These are phyloP conservation scores for Pleurotus citrinopileatus DNA, from an alignment of 768 basidiomycete species.

Conservation along the genomic window DNA sequence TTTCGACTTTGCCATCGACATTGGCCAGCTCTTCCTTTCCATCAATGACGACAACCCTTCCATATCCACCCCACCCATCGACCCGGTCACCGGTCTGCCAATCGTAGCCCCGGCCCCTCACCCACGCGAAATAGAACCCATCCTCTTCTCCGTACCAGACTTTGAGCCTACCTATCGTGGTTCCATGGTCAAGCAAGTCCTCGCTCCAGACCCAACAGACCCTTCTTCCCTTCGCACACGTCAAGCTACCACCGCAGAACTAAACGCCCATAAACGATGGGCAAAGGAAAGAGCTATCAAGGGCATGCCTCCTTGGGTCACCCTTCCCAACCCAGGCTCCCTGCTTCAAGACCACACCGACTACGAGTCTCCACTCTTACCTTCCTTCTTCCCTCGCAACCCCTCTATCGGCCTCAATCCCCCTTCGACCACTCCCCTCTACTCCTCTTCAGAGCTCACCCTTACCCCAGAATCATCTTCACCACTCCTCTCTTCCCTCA, in stretches of 20 bases:
- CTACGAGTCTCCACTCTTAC: no score
- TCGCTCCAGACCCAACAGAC: slow-evolving; percentile 23
- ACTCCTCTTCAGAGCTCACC: no score
- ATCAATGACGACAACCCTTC: neutral
- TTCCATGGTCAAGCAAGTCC: slow-evolving; percentile 55
- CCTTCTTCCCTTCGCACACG: slow-evolving; percentile 16
- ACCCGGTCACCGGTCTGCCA: slow-evolving; percentile 11
- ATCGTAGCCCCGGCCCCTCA: slow-evolving; percentile 17
- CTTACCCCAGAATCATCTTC: neutral
- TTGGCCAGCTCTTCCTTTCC: slow-evolving; percentile 39
- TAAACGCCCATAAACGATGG: slow-evolving; percentile 42
- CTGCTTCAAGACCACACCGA: no score
- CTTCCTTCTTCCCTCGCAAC: no score
- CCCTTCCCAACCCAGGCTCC: slow-evolving; percentile 16
- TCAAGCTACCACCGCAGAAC: slow-evolving; percentile 40
- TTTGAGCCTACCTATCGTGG: slow-evolving; percentile 65
- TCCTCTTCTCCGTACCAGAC: slow-evolving; percentile 64
- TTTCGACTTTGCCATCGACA: slow-evolving; percentile 67
- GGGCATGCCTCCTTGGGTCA: slow-evolving; percentile 50
- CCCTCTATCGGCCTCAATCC: no score
- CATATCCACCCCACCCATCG: slow-evolving; percentile 10
- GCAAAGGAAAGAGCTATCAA: slow-evolving; percentile 34
- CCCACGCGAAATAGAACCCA: slow-evolving; percentile 17
- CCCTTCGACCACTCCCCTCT: no score
- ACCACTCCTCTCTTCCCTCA: slow-evolving; percentile 52